Percentiles rank a stretch among this genome's conserved stretches.
Evolutionary conservation across 805 yeast species (phyloP).

Genomic region (Schwanniomyces pseudopolymorphus): DNA sequence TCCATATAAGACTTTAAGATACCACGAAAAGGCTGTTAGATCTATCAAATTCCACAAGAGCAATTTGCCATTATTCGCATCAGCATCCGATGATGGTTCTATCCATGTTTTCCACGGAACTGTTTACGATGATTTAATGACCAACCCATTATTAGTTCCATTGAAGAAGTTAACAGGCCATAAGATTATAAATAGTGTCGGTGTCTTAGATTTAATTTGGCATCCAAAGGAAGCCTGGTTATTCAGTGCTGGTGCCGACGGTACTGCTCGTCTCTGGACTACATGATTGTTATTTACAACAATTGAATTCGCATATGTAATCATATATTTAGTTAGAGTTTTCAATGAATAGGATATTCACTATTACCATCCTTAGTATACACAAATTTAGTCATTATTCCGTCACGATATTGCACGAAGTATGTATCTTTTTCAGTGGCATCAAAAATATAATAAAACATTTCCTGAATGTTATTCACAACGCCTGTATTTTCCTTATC

Average conservation of each 20-base stretch:
- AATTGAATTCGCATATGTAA: slow-evolving; percentile 1
- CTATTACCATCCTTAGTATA: slow-evolving; percentile 10
- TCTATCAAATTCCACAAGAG: slow-evolving; percentile 83
- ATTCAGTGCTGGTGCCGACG: slow-evolving; percentile 96
- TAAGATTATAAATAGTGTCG: slow-evolving; percentile 72
- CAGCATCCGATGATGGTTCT: slow-evolving; percentile 92
- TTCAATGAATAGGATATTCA: slow-evolving; percentile 4
- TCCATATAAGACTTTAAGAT: slow-evolving; percentile 93
- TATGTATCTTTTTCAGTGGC: slow-evolving; percentile 24
- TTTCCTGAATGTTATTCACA: slow-evolving; percentile 35
- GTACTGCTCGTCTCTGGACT: slow-evolving; percentile 95
- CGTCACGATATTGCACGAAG: slow-evolving; percentile 22
- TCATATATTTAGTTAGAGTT: slow-evolving; percentile 2
- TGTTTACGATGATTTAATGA: slow-evolving; percentile 92
- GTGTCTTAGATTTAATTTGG: slow-evolving; percentile 88
- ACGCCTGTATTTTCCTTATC: slow-evolving; percentile 37
- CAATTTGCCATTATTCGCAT: slow-evolving; percentile 84
- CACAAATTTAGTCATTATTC: slow-evolving; percentile 6
- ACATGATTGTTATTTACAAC: slow-evolving; percentile 37
- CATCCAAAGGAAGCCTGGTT: slow-evolving; percentile 99
- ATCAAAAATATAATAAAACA: slow-evolving; percentile 22
- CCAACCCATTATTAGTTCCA: slow-evolving; percentile 94
- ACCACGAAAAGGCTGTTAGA: slow-evolving; percentile 93
- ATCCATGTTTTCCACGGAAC: slow-evolving; percentile 96
- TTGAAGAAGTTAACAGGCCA: slow-evolving; percentile 93